These are phyloP conservation scores for Calonectria fujianensis DNA, from an alignment of 2,329 filamentous ascomycete genomes.

Conservation along the genomic window DNA sequence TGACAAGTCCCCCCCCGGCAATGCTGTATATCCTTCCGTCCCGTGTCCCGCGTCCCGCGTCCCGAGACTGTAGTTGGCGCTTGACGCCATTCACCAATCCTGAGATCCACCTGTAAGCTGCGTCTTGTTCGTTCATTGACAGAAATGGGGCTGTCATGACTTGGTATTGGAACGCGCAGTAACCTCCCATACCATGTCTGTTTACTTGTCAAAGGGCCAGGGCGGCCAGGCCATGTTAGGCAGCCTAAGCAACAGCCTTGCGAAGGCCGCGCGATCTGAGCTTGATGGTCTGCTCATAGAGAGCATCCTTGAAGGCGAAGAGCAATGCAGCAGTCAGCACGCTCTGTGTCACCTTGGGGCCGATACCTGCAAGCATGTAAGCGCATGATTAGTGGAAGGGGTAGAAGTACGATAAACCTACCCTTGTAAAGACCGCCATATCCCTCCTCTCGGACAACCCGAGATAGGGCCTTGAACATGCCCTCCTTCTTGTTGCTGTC, in stretches of 20 bases:
- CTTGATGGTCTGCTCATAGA: constrained; percentile 88
- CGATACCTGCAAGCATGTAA: constrained; percentile 79
- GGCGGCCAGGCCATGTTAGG: constrained; percentile 6
- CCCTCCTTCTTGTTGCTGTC: constrained; percentile 84
- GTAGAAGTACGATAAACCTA: constrained; percentile 63
- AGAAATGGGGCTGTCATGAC: constrained; percentile 42
- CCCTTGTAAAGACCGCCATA: constrained; percentile 94
- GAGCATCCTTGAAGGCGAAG: constrained; percentile 97
- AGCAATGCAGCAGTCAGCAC: constrained; percentile 96
- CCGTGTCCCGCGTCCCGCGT: constrained; percentile 9
- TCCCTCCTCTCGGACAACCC: constrained; percentile 92
- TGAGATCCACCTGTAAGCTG: constrained; percentile 36
- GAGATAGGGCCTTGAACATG: constrained; percentile 84
- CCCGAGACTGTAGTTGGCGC: constrained; percentile 3
- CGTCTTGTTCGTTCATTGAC: constrained; percentile 39
- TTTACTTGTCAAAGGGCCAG: constrained; percentile 27
- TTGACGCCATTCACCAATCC: constrained; percentile 41
- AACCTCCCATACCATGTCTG: constrained; percentile 36
- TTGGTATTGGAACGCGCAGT: constrained; percentile 34
- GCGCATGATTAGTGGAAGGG: constrained; percentile 5
- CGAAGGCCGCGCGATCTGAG: constrained; percentile 71
- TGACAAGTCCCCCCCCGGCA: constrained; percentile 40
- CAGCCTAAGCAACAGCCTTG: constrained; percentile 61
- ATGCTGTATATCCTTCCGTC: constrained; percentile 25
- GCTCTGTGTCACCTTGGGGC: constrained; percentile 96